Percentiles rank a stretch among this genome's conserved stretches.
Conservation (phyloP, 2,329 filamentous ascomycete species). For the Aspergillus awamori region DNA sequence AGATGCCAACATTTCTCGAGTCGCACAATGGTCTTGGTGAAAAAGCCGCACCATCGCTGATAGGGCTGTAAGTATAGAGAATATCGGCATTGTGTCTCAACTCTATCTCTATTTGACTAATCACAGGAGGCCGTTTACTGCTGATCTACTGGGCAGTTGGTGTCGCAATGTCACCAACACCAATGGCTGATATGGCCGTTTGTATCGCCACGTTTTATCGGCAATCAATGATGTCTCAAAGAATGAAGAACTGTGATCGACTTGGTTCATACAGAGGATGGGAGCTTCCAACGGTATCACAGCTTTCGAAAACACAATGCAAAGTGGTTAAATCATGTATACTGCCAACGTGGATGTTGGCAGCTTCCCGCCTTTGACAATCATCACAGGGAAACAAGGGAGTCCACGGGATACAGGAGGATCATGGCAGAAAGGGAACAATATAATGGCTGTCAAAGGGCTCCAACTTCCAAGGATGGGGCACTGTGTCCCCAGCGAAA, state of each 20-base stretch:
- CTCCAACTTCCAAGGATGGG: background rate
- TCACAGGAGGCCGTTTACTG: background rate
- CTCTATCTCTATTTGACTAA: background rate
- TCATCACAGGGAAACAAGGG: background rate
- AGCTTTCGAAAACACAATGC: background rate
- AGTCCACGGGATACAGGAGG: background rate
- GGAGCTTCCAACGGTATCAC: background rate
- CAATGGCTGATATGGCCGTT: conserved; percentile 2
- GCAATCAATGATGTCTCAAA: background rate
- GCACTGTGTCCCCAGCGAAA: conserved; percentile 8
- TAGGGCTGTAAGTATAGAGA: background rate
- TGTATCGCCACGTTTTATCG: background rate
- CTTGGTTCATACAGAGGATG: too few relatives aligned
- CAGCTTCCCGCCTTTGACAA: background rate
- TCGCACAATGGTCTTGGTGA: background rate
- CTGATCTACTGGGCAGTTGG: conserved; percentile 1
- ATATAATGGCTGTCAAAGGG: background rate
- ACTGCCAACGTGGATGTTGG: background rate
- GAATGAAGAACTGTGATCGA: background rate
- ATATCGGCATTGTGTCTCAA: background rate
- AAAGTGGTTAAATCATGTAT: background rate
- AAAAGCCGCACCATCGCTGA: background rate
- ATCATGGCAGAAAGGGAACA: background rate
- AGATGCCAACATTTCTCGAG: background rate
- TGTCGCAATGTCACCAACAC: conserved; percentile 1